Evolutionary conservation across 768 basidiomycete genomes (phyloP).

Genomic region (Psilocybe sp.): DNA sequence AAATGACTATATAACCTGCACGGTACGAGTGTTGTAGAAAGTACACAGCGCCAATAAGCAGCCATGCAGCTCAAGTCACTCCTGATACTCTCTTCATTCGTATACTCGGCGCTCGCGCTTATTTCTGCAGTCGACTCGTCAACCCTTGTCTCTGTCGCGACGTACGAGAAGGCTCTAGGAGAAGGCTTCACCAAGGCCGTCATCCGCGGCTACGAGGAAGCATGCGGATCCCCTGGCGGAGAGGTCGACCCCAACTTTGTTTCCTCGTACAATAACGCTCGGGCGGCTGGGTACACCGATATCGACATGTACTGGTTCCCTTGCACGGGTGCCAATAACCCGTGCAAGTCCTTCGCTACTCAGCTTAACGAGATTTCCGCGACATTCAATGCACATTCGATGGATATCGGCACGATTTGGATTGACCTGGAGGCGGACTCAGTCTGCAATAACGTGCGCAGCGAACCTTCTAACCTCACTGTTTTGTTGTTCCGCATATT

Average conservation of each 20-base stretch:
- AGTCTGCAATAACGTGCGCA: constrained; percentile 12
- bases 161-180: constrained; percentile 6
- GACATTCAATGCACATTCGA: constrained; percentile 8
- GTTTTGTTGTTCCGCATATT: no score
- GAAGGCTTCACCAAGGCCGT: constrained; percentile 16
- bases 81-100: constrained; percentile 5
- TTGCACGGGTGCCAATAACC: constrained; percentile 12
- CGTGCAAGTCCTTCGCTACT: constrained; percentile 13
- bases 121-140: constrained; percentile 13
- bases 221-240: constrained; percentile 9
- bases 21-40: no score
- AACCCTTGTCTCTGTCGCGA: constrained; percentile 5
- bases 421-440: constrained; percentile 15
- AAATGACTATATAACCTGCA: no score
- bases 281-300: constrained; percentile 10
- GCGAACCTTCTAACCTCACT: no score
- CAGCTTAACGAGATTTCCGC: constrained; percentile 8
- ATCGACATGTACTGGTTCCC: constrained; percentile 16
- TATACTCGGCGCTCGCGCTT: constrained; percentile 8
- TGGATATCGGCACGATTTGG: constrained; percentile 13
- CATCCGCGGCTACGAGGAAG: constrained; percentile 12
- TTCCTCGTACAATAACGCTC: constrained; percentile 11
- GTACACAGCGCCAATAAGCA: no score
- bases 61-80: not conserved
- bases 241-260: constrained; percentile 15